Evolutionary conservation across 78 protist species (phyloP).

Genomic region (Dictyostelium purpureum): DNA sequence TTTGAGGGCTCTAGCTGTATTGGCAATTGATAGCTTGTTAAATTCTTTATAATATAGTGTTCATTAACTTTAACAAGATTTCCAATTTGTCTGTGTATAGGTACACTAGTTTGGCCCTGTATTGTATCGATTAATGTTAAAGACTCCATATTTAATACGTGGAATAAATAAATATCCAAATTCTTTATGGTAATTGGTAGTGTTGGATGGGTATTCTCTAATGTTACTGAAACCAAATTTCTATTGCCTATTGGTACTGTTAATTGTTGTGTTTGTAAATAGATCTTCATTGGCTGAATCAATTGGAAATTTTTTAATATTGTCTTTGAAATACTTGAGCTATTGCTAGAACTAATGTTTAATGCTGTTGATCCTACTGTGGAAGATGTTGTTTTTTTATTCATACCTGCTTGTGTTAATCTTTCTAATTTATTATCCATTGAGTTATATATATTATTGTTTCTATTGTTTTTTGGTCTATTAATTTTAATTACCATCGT

Average conservation of each 20-base stretch:
- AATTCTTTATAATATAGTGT: constrained; percentile 10
- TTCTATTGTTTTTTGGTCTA: constrained; percentile 25
- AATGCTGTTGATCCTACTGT: not conserved
- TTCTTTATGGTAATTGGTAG: not conserved
- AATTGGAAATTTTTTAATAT: constrained; percentile 28
- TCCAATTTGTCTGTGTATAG: constrained; percentile 54
- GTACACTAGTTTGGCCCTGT: constrained; percentile 4
- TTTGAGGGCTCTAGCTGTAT: not conserved
- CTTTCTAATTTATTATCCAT: constrained; percentile 37
- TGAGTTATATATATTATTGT: not conserved
- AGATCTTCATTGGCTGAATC: constrained; percentile 45
- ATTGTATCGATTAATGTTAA: not conserved
- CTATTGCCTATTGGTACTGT: not conserved
- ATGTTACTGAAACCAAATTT: not conserved
- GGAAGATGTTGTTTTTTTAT: not conserved
- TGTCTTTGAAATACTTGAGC: not conserved
- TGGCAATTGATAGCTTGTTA: not conserved
- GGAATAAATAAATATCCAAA: constrained; percentile 42
- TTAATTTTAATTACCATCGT: constrained; percentile 37
- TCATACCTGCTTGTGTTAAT: not conserved
- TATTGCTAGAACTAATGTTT: not conserved
- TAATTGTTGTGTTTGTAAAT: not conserved
- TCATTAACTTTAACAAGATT: constrained; percentile 4
- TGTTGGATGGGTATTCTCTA: constrained; percentile 50
- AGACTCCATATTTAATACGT: constrained; percentile 38